Evolutionary conservation across 495 filamentous ascomycete genomes (phyloP), one percentile per base, ranked within the genome.

Genomic region (Sporormia fimetaria): DNA sequence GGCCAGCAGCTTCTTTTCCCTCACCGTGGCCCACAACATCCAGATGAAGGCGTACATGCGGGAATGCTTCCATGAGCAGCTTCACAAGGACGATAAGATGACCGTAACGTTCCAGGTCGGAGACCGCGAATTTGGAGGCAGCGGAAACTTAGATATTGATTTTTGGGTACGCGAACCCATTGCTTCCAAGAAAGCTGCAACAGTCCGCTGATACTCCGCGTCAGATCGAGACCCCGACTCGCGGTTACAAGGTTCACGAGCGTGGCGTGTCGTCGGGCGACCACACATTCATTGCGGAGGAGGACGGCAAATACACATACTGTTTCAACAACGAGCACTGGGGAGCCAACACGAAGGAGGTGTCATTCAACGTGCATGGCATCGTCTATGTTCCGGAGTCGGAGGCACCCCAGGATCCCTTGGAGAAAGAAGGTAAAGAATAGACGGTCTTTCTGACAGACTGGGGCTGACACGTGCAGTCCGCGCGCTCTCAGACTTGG

Each of bases 321-420:
- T 98, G 90, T 74, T 98, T 98, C 72, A 93, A 87, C 63, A 98
- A 98, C 59, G 90, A 96, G 67, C 78, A 87, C 57, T 95, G 85
- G 80, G 78, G 77, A 34, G 83, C 83, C 20, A 81, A 77, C 57
- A 86, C 76, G 53, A 98, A 98, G 67, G 92, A 96, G 58, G 87
- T 98, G 24, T 90, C 84, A 29, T 98, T 98, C 71, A 96, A 98
- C 61, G 90, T 98, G 16, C 90, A 98, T 62, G 90, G 90, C 40
- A 88, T 96, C 48, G 92, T 98, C 48, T 96, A 96, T 64, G 85
- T 98, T 27, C 80, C 87, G 2, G 90, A 96, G 60, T 67, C 74
- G 39, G 90, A 95, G 52, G 68, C 78, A 49, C 70, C 78, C 23
- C 74, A 80, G 47, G 90, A 98, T 64, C 90, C 90, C 25, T 68